phyloP scores from a whole-genome alignment of 768 basidiomycete genomes.

The Boletellus ananas region DNA sequence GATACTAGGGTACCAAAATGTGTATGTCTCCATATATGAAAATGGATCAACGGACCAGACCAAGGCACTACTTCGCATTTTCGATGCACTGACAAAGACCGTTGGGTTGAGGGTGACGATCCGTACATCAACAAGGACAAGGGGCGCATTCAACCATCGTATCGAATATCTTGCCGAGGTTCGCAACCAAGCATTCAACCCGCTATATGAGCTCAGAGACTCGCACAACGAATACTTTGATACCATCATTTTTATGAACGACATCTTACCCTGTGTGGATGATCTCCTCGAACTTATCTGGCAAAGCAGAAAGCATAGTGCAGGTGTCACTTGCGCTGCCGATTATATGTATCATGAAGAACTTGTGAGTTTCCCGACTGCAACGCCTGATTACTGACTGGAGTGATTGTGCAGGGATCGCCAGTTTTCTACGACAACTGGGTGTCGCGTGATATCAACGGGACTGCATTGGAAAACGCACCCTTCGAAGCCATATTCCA shows the following conservation, averaged over 20 bases:
- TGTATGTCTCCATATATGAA: constrained; percentile 98
- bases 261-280: constrained; percentile 96
- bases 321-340: constrained; percentile 95
- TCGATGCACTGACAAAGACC: constrained; percentile 84
- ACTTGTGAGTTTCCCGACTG: constrained; percentile 49
- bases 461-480: constrained; percentile 96
- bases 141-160: constrained; percentile 97
- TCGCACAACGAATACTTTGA: constrained; percentile 93
- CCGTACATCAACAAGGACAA: constrained; percentile 85
- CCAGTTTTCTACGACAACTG: constrained; percentile 99
- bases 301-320: constrained; percentile 90
- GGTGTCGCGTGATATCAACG: constrained; percentile 98
- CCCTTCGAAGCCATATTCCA: constrained; percentile 96
- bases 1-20: constrained; percentile 95
- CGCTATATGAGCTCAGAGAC: constrained; percentile 90
- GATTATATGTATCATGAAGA: constrained; percentile 99
- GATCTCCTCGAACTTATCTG: constrained; percentile 97
- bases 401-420: constrained; percentile 42
- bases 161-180: constrained; percentile 99
- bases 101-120: constrained; percentile 94
- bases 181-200: constrained; percentile 96
- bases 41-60: constrained; percentile 99
- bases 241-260: constrained; percentile 98
- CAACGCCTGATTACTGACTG: background rate
- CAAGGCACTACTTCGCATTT: constrained; percentile 91